Percentiles rank a stretch among this genome's conserved stretches.
phyloP scores from a whole-genome alignment of 805 yeast genomes.

The Naumovozyma castellii region DNA sequence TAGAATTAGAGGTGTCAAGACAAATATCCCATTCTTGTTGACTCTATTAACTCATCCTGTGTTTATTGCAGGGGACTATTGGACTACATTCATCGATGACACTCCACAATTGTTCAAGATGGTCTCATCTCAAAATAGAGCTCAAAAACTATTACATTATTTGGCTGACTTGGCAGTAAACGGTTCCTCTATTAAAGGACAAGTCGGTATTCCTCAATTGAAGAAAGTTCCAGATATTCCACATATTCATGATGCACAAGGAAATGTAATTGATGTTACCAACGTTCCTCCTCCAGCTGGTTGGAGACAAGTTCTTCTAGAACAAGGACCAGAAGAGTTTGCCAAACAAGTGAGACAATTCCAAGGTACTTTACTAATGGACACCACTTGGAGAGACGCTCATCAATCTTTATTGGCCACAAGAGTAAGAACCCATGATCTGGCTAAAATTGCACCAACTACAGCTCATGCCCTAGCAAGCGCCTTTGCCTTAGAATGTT shows the following conservation, averaged over 20 bases:
- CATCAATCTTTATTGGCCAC: conserved; percentile 97
- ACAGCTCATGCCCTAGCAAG: conserved; percentile 83
- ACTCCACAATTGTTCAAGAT: conserved; percentile 90
- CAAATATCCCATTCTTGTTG: conserved; percentile 89
- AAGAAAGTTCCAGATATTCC: conserved; percentile 67
- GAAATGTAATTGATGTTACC: conserved; percentile 48
- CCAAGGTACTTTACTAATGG: conserved; percentile 86
- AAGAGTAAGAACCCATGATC: conserved; percentile 87
- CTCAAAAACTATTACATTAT: conserved; percentile 80
- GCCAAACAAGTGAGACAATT: conserved; percentile 75
- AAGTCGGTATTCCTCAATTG: conserved; percentile 82
- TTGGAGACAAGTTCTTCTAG: conserved; percentile 80
- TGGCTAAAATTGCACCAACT: conserved; percentile 81
- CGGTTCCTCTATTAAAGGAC: conserved; percentile 92
- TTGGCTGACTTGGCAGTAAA: conserved; percentile 88
- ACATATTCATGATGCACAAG: conserved; percentile 49
- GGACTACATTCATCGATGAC: conserved; percentile 99
- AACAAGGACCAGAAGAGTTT: conserved; percentile 78
- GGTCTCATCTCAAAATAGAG: conserved; percentile 91
- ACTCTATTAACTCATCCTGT: conserved; percentile 82
- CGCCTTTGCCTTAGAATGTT: conserved; percentile 94
- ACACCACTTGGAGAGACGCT: conserved; percentile 99
- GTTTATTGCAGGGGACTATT: conserved; percentile 74
- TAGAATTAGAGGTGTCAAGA: conserved; percentile 96
- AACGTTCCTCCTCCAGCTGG: conserved; percentile 55